phyloP scores from a whole-genome alignment of 2,329 filamentous ascomycete genomes.

The Fusarium sp. region DNA sequence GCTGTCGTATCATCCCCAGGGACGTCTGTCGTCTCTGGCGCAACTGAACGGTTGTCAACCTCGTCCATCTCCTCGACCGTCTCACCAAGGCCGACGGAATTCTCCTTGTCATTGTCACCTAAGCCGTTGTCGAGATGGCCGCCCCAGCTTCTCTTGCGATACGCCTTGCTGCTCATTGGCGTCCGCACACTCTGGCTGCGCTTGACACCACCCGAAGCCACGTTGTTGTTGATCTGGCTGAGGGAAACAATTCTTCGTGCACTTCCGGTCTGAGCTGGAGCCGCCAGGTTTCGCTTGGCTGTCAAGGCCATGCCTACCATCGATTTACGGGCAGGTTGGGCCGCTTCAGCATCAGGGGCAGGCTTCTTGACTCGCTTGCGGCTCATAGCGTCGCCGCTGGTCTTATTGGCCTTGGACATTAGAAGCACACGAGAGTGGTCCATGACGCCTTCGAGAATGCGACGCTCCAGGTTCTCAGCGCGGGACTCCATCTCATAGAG shows the following conservation, averaged over 20 bases:
- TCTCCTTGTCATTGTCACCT: slow-evolving; percentile 74
- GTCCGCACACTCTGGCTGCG: slow-evolving; percentile 85
- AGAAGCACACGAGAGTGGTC: slow-evolving; percentile 95
- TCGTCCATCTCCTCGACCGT: slow-evolving; percentile 71
- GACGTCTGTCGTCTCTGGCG: slow-evolving; percentile 36
- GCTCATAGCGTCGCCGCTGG: slow-evolving; percentile 69
- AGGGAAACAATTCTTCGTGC: slow-evolving; percentile 89
- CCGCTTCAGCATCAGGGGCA: slow-evolving; percentile 43
- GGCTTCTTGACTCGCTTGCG: slow-evolving; percentile 69
- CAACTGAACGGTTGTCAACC: slow-evolving; percentile 43
- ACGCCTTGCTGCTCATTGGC: slow-evolving; percentile 61
- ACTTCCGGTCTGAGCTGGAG: slow-evolving; percentile 67
- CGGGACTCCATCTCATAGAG: slow-evolving; percentile 91
- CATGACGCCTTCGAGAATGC: slow-evolving; percentile 95
- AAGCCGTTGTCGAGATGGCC: slow-evolving; percentile 65
- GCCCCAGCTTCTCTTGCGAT: slow-evolving; percentile 81
- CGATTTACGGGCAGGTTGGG: slow-evolving; percentile 49
- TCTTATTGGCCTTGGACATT: slow-evolving; percentile 75
- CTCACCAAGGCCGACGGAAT: slow-evolving; percentile 71
- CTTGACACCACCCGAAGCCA: slow-evolving; percentile 75
- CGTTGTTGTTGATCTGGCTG: slow-evolving; percentile 88
- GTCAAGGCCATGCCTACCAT: slow-evolving; percentile 70
- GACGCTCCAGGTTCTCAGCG: slow-evolving; percentile 89
- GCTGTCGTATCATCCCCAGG: slow-evolving; percentile 48
- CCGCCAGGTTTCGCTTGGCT: slow-evolving; percentile 64